Conservation (phyloP, 2,329 filamentous ascomycete genomes). For the Chaetomium sp. region DNA sequence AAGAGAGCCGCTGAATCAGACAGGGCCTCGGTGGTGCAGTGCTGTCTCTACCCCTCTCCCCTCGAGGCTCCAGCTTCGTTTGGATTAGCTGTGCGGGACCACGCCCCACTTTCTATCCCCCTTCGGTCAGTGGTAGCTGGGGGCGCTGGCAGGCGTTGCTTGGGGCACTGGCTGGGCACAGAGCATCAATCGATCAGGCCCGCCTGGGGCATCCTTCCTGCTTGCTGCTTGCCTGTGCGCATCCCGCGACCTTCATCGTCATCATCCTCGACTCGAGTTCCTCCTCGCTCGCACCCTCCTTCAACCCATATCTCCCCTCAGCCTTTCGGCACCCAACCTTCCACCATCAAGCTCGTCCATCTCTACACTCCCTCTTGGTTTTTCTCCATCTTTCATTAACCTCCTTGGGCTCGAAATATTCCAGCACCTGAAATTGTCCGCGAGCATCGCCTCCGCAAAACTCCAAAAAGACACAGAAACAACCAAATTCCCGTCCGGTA, state of each 20-base stretch:
- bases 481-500: slow-evolving; percentile 4
- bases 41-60: neutral
- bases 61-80: slow-evolving; percentile 9
- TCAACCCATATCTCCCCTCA: slow-evolving; percentile 24
- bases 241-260: slow-evolving; percentile 30
- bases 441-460: slow-evolving; percentile 31
- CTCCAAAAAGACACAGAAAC: slow-evolving; percentile 22
- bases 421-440: slow-evolving; percentile 29
- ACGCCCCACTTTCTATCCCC: slow-evolving; percentile 25
- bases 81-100: slow-evolving; percentile 15
- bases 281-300: slow-evolving; percentile 34
- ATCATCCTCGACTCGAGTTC: slow-evolving; percentile 30
- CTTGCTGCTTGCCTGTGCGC: slow-evolving; percentile 24
- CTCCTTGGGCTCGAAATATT: slow-evolving; percentile 33
- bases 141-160: slow-evolving; percentile 15
- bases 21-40: neutral
- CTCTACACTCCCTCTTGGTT: slow-evolving; percentile 33
- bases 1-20: neutral
- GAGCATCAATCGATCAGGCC: slow-evolving; percentile 22
- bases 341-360: slow-evolving; percentile 28
- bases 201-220: slow-evolving; percentile 29
- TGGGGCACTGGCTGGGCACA: slow-evolving; percentile 26
- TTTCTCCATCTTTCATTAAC: slow-evolving; percentile 37
- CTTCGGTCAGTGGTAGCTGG: slow-evolving; percentile 12
- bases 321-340: slow-evolving; percentile 30